Base-by-base conservation (phyloP, 2,329 filamentous ascomycete genomes). In the Eurotiales sp. region DNA sequence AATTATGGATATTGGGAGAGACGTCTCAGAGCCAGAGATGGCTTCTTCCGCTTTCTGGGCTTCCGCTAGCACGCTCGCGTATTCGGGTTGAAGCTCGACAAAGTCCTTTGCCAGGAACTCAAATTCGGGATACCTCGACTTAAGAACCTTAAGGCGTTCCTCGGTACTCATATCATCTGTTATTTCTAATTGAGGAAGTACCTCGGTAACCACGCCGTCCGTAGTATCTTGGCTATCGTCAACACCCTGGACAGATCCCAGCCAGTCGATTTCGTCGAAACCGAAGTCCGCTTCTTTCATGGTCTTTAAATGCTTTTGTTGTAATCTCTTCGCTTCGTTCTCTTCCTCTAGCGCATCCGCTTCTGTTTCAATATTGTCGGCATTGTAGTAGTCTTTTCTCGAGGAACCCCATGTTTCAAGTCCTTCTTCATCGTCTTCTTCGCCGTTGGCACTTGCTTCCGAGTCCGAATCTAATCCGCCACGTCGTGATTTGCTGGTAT, bases 231-330 rank as follows among this genome's bases (percentile, higher is more conserved):
- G 74, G 19, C 77, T 74, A 14, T 75, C 76, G 3, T 73, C 66
- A 4, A 61, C 58, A 15, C 58, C 71, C 55, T 73, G 70, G 42
- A 77, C 78, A 14, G 77, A 73, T 22, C 80, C 82, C 32, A 85
- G 67, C 93, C 92, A 97, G 59, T 95, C 90, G 37, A 83, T 80
- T 63, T 95, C 88, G 61, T 97, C 90, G 58, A 97, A 95, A 8
- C 90, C 86, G 64, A 96, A 99, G 66, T 99, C 93, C 34, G 87
- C 87, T 59, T 95, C 91, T 5, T 84, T 82, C 88, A 99, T 93
- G 58, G 87, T 85, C 59, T 90, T 80, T 21, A 97, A 71, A 65
- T 93, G 92, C 77, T 96, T 96, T 71, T 90, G 85, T 68, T 97
- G 92, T 54, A 99, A 72, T 55, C 90, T 80, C 67, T 86, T 85